Percentiles rank a stretch among this genome's conserved stretches.
These are phyloP conservation scores for Candida pini DNA, from an alignment of 805 yeast species.

Conservation along the genomic window DNA sequence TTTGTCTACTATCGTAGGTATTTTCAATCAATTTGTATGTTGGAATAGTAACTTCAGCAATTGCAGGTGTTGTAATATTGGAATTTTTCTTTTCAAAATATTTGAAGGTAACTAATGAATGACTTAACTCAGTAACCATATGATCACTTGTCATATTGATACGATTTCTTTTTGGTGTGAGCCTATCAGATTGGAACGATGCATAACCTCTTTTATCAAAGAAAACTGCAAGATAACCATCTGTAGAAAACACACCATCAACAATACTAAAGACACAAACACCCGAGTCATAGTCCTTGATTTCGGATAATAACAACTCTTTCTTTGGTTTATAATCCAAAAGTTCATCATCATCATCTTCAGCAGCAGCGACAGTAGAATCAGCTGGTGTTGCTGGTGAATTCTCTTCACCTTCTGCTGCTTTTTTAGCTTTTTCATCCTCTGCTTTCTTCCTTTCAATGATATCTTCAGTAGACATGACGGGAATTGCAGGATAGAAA, in stretches of 20 bases:
- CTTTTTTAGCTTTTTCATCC: constrained; percentile 28
- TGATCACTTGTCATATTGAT: constrained; percentile 58
- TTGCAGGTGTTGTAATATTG: constrained; percentile 49
- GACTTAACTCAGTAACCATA: constrained; percentile 67
- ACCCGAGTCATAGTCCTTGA: constrained; percentile 63
- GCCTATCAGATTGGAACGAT: constrained; percentile 49
- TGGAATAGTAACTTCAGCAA: constrained; percentile 62
- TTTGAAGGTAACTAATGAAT: constrained; percentile 62
- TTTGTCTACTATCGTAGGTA: constrained; percentile 58
- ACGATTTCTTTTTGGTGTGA: constrained; percentile 36
- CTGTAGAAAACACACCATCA: constrained; percentile 52
- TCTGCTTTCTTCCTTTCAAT: constrained; percentile 41
- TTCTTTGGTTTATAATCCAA: constrained; percentile 36
- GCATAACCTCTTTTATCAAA: constrained; percentile 73
- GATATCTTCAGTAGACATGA: constrained; percentile 70
- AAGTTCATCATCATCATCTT: constrained; percentile 30
- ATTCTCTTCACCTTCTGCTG: constrained; percentile 13
- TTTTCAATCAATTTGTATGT: constrained; percentile 59
- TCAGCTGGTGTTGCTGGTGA: constrained; percentile 11
- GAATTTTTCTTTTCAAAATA: constrained; percentile 49
- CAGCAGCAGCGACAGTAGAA: constrained; percentile 25
- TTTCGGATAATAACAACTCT: constrained; percentile 53
- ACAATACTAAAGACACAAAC: constrained; percentile 63
- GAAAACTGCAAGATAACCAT: constrained; percentile 64
- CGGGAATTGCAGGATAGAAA: constrained; percentile 79